Evolutionary conservation across 768 basidiomycete genomes (phyloP).

Genomic region (Rhodotorula babjevae): DNA sequence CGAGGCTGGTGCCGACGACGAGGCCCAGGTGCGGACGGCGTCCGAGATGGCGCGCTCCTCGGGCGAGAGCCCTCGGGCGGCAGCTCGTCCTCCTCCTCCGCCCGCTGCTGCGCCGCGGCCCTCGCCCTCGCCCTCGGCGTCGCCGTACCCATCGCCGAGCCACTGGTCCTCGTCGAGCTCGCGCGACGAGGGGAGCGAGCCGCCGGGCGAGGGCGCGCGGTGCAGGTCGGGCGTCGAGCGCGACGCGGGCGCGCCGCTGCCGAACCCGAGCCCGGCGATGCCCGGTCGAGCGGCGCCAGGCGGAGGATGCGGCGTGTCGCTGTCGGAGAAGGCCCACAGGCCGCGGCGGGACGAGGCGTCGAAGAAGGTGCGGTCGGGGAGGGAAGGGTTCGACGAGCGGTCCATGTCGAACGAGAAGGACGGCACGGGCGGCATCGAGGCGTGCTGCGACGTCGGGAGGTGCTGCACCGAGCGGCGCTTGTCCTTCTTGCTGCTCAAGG

Average conservation of each 20-base stretch:
- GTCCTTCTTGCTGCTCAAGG: slow-evolving; percentile 15
- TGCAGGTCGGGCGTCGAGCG: slow-evolving; percentile 6
- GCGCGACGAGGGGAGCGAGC: slow-evolving; percentile 1
- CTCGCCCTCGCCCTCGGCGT: not conserved
- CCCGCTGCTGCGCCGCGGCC: not conserved
- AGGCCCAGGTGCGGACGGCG: slow-evolving; percentile 21
- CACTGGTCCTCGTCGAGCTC: not conserved
- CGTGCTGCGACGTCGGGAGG: not conserved
- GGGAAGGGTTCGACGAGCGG: not conserved
- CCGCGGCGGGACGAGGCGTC: slow-evolving; percentile 7
- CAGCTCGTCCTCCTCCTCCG: no score
- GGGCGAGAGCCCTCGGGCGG: not conserved
- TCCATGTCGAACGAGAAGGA: slow-evolving; percentile 11
- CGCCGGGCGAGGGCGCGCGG: not conserved
- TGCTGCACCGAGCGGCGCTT: slow-evolving; percentile 20
- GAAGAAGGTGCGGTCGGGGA: slow-evolving; percentile 3
- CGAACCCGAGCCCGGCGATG: slow-evolving; percentile 18
- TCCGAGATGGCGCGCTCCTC: slow-evolving; percentile 25
- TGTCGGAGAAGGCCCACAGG: slow-evolving; percentile 14
- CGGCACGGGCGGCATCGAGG: not conserved
- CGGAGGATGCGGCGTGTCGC: not conserved
- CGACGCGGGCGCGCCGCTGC: not conserved
- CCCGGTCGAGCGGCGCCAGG: not conserved
- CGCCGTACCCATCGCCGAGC: not conserved
- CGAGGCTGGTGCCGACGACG: not conserved